These are phyloP conservation scores for Cytospora piceicola DNA, from an alignment of 2,329 filamentous ascomycete species.

Conservation along the genomic window DNA sequence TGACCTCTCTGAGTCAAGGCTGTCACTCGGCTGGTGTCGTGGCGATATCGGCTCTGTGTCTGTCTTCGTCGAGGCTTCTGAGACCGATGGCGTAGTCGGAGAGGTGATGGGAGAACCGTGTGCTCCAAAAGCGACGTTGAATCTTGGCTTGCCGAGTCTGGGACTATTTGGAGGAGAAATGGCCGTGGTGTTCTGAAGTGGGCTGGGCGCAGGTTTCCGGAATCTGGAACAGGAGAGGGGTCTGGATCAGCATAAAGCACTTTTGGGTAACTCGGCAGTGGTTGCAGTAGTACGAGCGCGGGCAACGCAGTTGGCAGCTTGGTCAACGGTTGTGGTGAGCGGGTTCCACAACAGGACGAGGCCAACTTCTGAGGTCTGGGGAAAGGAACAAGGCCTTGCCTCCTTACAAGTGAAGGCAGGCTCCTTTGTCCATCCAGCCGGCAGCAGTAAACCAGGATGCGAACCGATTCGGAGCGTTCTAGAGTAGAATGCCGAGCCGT, in stretches of 20 bases:
- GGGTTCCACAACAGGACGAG: constrained; percentile 38
- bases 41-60: constrained; percentile 34
- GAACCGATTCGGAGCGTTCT: background rate
- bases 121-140: constrained; percentile 37
- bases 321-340: constrained; percentile 34
- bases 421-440: constrained; percentile 5
- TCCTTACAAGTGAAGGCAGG: constrained; percentile 10
- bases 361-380: constrained; percentile 30
- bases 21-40: constrained; percentile 28
- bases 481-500: constrained; percentile 14
- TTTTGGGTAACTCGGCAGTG: constrained; percentile 24
- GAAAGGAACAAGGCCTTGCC: constrained; percentile 11
- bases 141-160: constrained; percentile 45
- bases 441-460: constrained; percentile 9
- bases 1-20: constrained; percentile 37
- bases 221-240: constrained; percentile 46
- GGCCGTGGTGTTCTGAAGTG: constrained; percentile 50
- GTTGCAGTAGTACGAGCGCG: constrained; percentile 30
- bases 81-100: constrained; percentile 34
- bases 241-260: constrained; percentile 40
- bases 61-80: constrained; percentile 10
- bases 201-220: constrained; percentile 53
- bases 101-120: constrained; percentile 34
- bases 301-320: constrained; percentile 16
- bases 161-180: constrained; percentile 49